phyloP scores from a whole-genome alignment of 306 rosid genomes.

The Canavalia gladiata region DNA sequence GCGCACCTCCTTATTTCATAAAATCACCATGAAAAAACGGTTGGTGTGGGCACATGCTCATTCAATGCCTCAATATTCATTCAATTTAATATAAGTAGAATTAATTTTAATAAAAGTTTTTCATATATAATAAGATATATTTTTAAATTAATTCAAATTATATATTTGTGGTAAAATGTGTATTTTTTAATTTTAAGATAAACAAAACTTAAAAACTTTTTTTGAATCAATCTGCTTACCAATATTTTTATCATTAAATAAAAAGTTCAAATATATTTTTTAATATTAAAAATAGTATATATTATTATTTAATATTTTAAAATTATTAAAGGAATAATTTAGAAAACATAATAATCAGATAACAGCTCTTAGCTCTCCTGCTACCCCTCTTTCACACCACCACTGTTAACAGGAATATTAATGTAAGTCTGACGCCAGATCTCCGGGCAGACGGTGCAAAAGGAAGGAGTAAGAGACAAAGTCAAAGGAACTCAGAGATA shows the following conservation, averaged over 20 bases:
- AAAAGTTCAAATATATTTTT: no score
- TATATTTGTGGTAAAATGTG: no score
- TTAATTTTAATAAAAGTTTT: no score
- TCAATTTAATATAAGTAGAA: no score
- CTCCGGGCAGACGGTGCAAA: neutral
- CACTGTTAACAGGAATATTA: no score
- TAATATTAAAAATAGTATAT: no score
- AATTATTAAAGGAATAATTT: neutral
- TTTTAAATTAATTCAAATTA: no score
- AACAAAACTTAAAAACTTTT: no score
- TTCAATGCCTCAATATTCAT: slow-evolving; percentile 26
- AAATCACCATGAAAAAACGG: slow-evolving; percentile 23
- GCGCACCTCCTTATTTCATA: neutral
- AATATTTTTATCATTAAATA: neutral
- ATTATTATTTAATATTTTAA: neutral
- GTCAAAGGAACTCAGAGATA: neutral
- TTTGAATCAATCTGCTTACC: neutral
- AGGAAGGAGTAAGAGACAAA: neutral
- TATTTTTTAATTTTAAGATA: no score
- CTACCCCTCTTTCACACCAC: neutral
- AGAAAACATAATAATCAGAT: no score
- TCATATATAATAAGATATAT: no score
- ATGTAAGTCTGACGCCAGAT: neutral
- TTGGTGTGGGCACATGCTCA: slow-evolving; percentile 40
- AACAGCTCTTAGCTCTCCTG: neutral